These are phyloP conservation scores for Nemania serpens DNA, from an alignment of 2,329 filamentous ascomycete species.

Conservation along the genomic window DNA sequence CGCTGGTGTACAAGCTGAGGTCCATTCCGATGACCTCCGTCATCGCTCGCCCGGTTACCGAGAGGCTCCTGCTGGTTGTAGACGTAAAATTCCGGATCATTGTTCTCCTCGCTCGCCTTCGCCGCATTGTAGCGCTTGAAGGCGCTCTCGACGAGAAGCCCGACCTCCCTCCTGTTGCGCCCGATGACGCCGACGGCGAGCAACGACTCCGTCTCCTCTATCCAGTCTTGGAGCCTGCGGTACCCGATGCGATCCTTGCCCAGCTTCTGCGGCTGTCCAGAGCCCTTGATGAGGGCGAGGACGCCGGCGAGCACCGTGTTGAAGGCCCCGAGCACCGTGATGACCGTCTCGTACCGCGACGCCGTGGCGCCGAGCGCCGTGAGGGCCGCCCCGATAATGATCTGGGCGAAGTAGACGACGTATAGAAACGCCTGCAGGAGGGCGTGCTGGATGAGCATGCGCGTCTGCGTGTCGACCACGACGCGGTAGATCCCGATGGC, in stretches of 20 bases:
- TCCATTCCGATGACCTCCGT: neutral
- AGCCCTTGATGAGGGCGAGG: constrained; percentile 59
- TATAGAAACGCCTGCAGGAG: constrained; percentile 48
- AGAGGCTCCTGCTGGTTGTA: constrained; percentile 32
- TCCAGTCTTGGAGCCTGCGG: constrained; percentile 55
- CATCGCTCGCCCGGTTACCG: constrained; percentile 23
- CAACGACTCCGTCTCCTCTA: constrained; percentile 57
- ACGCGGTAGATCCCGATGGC: constrained; percentile 49
- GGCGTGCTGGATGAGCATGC: constrained; percentile 42
- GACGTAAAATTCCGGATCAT: constrained; percentile 46
- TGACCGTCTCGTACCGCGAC: constrained; percentile 53
- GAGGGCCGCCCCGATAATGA: constrained; percentile 53
- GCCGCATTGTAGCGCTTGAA: constrained; percentile 51
- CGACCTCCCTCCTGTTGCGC: constrained; percentile 48
- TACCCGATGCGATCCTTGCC: constrained; percentile 53
- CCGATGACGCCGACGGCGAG: constrained; percentile 50
- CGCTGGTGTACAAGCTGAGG: neutral
- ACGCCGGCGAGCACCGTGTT: constrained; percentile 68
- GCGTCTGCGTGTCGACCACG: constrained; percentile 43
- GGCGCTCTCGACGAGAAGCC: constrained; percentile 48
- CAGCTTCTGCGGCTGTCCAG: constrained; percentile 54
- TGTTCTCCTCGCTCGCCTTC: constrained; percentile 48
- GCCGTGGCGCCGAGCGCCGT: constrained; percentile 52
- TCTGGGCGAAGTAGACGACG: constrained; percentile 49
- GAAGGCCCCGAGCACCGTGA: constrained; percentile 63